Base-by-base conservation (phyloP, 805 yeast species). In the Vanderwaltozyma polyspora region DNA sequence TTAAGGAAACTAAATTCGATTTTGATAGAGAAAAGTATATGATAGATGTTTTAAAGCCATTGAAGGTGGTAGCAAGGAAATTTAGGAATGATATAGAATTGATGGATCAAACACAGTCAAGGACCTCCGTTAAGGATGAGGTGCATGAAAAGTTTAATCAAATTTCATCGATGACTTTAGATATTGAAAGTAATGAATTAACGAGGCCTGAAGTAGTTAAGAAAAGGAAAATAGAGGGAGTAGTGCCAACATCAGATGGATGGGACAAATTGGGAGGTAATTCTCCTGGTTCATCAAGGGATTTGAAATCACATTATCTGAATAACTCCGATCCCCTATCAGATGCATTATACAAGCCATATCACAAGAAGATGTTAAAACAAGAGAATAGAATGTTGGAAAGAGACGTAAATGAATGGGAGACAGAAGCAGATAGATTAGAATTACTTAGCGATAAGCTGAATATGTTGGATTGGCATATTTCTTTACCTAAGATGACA, bases 331-430 rank as follows among this genome's bases (percentile, higher is more conserved):
- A 72, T 44, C 72, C 75, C 4, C 56, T 81, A 31, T 45, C 54
- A 1, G 79, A 74, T 49, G 43, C 50, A 0, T 14, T 60, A 11
- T 76, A 61, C 49, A 46, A 52, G 21, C 40, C 59, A 11, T 71
- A 66, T 45, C 87, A 80, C 55, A 65, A 66, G 28, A 64, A 70
- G 26, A 72, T 79, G 74, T 72, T 69, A 41, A 70, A 70, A 36
- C 77, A 76, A 34, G 94, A 82, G 52, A 68, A 67, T 38, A 64
- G 72, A 30, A 74, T 78, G 70, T 59, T 68, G 2, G 87, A 80
- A 43, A 60, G 70, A 18, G 69, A 65, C 32, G 23, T 45, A 6
- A 29, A 36, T 1, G 65, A 68, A 36, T 61, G 75, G 29, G 58
- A 68, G 31, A 52, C 61, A 7, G 89, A 79, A 45, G 71, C 74